Conservation (phyloP, 2,329 filamentous ascomycete genomes). For the Talaromyces sp. region DNA sequence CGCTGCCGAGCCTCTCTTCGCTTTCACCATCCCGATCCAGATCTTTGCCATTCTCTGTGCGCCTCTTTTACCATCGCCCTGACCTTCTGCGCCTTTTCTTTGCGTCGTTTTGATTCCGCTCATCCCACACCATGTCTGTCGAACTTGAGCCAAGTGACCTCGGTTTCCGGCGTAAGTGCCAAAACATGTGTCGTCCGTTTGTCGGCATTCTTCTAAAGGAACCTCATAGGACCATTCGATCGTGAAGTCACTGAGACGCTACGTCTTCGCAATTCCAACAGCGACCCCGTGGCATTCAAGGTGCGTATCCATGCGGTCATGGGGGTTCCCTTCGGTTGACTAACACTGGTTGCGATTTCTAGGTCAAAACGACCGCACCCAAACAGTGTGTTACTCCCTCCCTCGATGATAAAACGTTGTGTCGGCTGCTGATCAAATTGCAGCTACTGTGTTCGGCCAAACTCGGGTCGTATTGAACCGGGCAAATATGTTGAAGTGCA, state of each 20-base stretch:
- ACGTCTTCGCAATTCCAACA: slow-evolving; percentile 53
- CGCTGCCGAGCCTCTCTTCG: slow-evolving; percentile 1
- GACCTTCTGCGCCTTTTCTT: slow-evolving; percentile 15
- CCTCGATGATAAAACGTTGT: slow-evolving; percentile 6
- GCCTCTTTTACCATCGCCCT: not conserved
- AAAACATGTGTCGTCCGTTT: slow-evolving; percentile 6
- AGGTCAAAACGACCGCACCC: slow-evolving; percentile 98
- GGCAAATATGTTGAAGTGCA: slow-evolving; percentile 87
- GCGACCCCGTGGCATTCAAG: slow-evolving; percentile 59
- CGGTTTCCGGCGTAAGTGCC: slow-evolving; percentile 71
- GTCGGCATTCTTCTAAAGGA: slow-evolving; percentile 8
- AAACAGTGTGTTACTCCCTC: slow-evolving; percentile 71
- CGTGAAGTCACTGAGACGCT: slow-evolving; percentile 59
- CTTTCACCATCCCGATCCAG: not conserved
- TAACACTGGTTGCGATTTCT: slow-evolving; percentile 20
- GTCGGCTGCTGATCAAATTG: slow-evolving; percentile 17
- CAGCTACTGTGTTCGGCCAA: slow-evolving; percentile 96
- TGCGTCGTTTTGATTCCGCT: slow-evolving; percentile 13
- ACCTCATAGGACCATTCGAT: slow-evolving; percentile 53
- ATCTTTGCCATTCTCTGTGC: not conserved
- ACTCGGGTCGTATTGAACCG: slow-evolving; percentile 91
- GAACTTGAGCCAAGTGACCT: slow-evolving; percentile 88
- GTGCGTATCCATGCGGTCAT: slow-evolving; percentile 29
- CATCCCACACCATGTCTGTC: slow-evolving; percentile 69
- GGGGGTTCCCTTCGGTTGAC: slow-evolving; percentile 8